Base-by-base conservation (phyloP, 768 basidiomycete species). In the Pisolithus orientalis region DNA sequence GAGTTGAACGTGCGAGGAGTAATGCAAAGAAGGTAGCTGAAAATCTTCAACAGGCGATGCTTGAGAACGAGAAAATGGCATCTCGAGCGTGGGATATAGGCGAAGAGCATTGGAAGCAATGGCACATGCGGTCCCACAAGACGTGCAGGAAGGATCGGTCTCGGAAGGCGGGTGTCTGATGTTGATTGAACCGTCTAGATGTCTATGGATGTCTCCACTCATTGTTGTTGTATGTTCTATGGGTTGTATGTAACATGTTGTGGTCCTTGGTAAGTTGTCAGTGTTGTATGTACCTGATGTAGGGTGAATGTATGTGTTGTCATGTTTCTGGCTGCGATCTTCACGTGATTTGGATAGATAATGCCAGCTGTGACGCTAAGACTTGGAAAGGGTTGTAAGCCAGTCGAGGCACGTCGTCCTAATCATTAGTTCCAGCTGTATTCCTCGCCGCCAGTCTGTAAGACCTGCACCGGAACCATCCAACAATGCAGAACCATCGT, bases 1-100 rank as follows among this genome's bases (percentile, higher is more conserved):
- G 76, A 55, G 79, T 77, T 1, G 60, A 59, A 44, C 60, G 67
- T 56, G 80, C 80, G 27, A 75, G 63, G 68, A 69, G 68, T 53
- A 73, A 67, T 55, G 80, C 80, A 0, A 72, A 70, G 54, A 63
- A 68, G 44, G 57, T 82, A 53, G 75, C 69, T 48, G 65, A 71
- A 39, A 68, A 61, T n/a, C 47, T 68, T 40, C 65, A 63, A 16
- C 63, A 47, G 24, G 50, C 59, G 8, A 37, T 65, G 55, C 61
- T 42, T 29, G 65, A 66, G 7, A 50, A 46, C 1, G 63, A 67
- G 17, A n/a, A 14, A 11, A 16, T 57, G 34, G 59, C 53, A 11
- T 47, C n/a, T 3, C 48, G 45, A 17, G 47, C 49, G 40, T 65
- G 63, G 65, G 54, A 56, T 29, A 44, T 28, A n/a, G 55, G 54